A percentile compares a stretch with the other conserved stretches of the same genome.
phyloP scores from a whole-genome alignment of 2,329 filamentous ascomycete genomes.

The Claviceps spartinae region DNA sequence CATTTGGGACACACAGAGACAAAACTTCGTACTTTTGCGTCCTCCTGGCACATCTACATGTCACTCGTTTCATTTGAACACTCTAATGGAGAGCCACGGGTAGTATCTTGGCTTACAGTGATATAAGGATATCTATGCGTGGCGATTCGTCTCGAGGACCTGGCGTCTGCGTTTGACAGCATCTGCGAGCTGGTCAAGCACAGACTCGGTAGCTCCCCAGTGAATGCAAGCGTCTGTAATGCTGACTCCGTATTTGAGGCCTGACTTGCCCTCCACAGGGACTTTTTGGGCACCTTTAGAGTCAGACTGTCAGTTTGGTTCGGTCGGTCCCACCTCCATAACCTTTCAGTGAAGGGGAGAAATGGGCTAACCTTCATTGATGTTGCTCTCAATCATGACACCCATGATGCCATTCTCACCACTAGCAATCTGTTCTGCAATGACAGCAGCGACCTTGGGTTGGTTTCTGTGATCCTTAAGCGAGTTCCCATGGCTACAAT shows the following conservation, averaged over 20 bases:
- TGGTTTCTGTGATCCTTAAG: slow-evolving; percentile 97
- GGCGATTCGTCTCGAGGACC: not conserved
- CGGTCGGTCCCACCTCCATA: too few relatives aligned
- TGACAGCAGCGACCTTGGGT: slow-evolving; percentile 56
- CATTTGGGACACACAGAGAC: too few relatives aligned
- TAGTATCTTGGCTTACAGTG: too few relatives aligned
- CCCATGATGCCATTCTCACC: slow-evolving; percentile 84
- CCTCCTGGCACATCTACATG: too few relatives aligned
- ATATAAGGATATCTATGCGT: not conserved
- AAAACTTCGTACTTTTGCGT: too few relatives aligned
- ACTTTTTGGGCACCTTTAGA: slow-evolving; percentile 60
- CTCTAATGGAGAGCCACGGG: too few relatives aligned
- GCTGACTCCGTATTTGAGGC: slow-evolving; percentile 75
- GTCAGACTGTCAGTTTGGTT: not conserved
- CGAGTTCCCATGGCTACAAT: slow-evolving; percentile 96
- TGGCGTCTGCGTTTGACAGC: slow-evolving; percentile 63
- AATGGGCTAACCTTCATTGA: slow-evolving; percentile 52
- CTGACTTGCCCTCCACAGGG: slow-evolving; percentile 63
- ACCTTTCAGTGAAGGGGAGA: not conserved
- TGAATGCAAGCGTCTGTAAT: slow-evolving; percentile 95
- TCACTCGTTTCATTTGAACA: too few relatives aligned
- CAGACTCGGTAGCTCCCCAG: slow-evolving; percentile 73
- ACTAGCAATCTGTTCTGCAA: slow-evolving; percentile 74
- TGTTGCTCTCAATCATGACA: slow-evolving; percentile 98
- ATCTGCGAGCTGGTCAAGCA: slow-evolving; percentile 75